phyloP scores from a whole-genome alignment of 208 protist genomes.

The Leishmania guyanensis region DNA sequence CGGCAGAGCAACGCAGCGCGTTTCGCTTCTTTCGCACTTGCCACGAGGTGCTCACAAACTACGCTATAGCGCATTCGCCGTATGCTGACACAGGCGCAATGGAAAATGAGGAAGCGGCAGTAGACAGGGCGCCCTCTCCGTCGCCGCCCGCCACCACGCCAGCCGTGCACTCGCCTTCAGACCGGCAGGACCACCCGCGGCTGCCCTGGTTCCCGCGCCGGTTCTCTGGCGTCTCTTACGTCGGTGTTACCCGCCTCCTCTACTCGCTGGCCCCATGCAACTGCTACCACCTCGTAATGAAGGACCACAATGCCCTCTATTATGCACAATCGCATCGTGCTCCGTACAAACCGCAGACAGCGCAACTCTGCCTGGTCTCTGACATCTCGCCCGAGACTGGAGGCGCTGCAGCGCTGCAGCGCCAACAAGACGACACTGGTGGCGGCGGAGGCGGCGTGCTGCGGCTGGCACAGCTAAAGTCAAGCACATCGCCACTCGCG shows the following conservation, averaged over 20 bases:
- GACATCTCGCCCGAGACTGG: slow-evolving; percentile 39
- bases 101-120: background rate
- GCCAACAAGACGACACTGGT: background rate
- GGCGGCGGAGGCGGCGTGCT: background rate
- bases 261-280: slow-evolving; percentile 78
- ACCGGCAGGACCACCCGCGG: background rate
- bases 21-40: slow-evolving; percentile 55
- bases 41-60: slow-evolving; percentile 52
- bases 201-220: slow-evolving; percentile 2
- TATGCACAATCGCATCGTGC: slow-evolving; percentile 59
- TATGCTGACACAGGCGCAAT: background rate
- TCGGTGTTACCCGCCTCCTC: slow-evolving; percentile 59
- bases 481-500: background rate
- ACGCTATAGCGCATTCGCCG: slow-evolving; percentile 34
- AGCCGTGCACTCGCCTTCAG: background rate
- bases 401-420: background rate
- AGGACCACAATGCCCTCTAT: slow-evolving; percentile 67
- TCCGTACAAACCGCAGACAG: slow-evolving; percentile 51
- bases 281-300: slow-evolving; percentile 72
- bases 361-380: slow-evolving; percentile 63
- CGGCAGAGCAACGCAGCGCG: slow-evolving; percentile 37
- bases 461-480: background rate
- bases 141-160: background rate
- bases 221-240: slow-evolving; percentile 36
- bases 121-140: background rate